These are phyloP conservation scores for Moricandia arvensis DNA, from an alignment of 345 rosid genomes.

Conservation along the genomic window DNA sequence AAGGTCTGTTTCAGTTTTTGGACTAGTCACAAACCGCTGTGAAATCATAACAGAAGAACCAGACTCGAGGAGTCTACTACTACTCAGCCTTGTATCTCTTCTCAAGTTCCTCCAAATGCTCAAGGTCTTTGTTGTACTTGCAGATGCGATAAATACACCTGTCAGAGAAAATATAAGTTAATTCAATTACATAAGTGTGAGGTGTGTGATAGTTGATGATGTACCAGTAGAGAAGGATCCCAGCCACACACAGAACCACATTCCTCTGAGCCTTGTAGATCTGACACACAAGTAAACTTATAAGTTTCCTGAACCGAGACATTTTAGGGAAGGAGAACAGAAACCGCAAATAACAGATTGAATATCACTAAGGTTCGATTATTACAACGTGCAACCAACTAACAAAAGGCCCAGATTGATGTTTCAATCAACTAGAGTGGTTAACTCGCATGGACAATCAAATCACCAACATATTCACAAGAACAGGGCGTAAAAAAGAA, in stretches of 20 bases:
- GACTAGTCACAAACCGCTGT: conserved; percentile 29
- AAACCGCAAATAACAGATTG: neutral
- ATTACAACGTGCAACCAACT: neutral
- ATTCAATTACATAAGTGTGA: neutral
- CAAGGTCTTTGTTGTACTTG: conserved; percentile 69
- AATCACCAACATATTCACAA: neutral
- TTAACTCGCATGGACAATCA: conserved; percentile 1
- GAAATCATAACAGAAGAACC: conserved; percentile 5
- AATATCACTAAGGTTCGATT: neutral
- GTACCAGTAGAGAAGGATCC: conserved; percentile 88
- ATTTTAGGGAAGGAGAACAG: neutral
- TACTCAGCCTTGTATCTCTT: conserved; percentile 70
- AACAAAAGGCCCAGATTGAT: neutral
- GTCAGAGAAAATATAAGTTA: conserved; percentile 24
- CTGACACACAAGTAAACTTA: conserved; percentile 42
- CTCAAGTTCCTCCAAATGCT: conserved; percentile 75
- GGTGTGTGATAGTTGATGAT: conserved; percentile 21
- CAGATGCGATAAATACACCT: conserved; percentile 87
- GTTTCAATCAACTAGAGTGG: neutral
- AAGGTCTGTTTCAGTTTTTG: neutral
- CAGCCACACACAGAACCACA: conserved; percentile 68
- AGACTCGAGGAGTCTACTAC: conserved; percentile 4
- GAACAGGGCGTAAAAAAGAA: neutral
- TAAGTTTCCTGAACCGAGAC: neutral
- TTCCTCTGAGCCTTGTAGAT: conserved; percentile 87